Evolutionary conservation across 2,329 filamentous ascomycete species (phyloP).

Genomic region (Setomelanomma holmii): DNA sequence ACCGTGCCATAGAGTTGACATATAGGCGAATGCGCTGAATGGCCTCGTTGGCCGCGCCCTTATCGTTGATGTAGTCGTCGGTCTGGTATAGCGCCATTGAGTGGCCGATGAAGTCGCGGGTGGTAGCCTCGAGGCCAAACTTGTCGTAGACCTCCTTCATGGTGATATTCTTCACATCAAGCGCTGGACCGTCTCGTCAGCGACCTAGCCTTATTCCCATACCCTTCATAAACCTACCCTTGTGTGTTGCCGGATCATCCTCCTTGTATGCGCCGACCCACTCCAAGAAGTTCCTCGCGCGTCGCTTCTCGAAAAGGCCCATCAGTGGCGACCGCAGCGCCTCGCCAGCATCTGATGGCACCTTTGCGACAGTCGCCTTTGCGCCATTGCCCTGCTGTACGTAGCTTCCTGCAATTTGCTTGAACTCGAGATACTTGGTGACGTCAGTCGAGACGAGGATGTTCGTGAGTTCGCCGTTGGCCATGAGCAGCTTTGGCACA

Average conservation of each 20-base stretch:
- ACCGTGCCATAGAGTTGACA: conserved; percentile 95
- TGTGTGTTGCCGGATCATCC: conserved; percentile 85
- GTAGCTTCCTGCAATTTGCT: conserved; percentile 86
- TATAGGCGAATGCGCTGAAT: conserved; percentile 94
- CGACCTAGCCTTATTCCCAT: neutral
- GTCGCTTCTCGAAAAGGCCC: conserved; percentile 96
- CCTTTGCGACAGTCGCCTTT: conserved; percentile 94
- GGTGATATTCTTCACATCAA: conserved; percentile 78
- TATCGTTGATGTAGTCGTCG: conserved; percentile 80
- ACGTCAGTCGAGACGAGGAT: conserved; percentile 94
- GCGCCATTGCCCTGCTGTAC: conserved; percentile 86
- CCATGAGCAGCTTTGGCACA: conserved; percentile 98
- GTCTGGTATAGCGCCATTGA: conserved; percentile 96
- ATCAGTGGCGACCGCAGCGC: conserved; percentile 89
- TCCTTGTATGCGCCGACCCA: conserved; percentile 89
- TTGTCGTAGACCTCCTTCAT: conserved; percentile 99
- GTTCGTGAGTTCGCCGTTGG: conserved; percentile 96
- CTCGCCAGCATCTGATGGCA: conserved; percentile 90
- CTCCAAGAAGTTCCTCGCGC: conserved; percentile 95
- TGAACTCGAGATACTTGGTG: conserved; percentile 62
- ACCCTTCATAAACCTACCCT: conserved; percentile 66
- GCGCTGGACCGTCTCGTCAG: conserved; percentile 57
- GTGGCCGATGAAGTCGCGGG: conserved; percentile 95
- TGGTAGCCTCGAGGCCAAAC: conserved; percentile 87
- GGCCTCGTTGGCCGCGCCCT: conserved; percentile 79